Base-by-base conservation (phyloP, 2,329 filamentous ascomycete species). In the Arthroderma uncinatum region DNA sequence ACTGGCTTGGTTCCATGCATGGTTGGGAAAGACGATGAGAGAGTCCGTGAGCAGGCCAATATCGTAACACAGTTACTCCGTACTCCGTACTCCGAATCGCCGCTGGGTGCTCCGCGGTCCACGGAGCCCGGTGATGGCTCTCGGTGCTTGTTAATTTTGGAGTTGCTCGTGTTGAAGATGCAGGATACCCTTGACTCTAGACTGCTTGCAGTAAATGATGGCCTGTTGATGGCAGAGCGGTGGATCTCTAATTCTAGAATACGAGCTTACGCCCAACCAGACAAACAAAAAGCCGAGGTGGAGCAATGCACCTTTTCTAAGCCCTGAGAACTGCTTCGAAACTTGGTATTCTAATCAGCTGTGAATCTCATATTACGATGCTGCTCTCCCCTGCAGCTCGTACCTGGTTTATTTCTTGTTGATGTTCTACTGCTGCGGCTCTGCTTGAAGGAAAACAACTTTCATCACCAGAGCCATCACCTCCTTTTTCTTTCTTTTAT, bases 381-480 rank as follows among this genome's bases (percentile, higher is more conserved):
- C 25, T 48, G 44, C 12, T 30, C n/a, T 48, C 44, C 44, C 44
- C 44, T 48, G 44, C 42, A 48, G 44, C 44, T 48, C 44, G 44
- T 48, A 28, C 21, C 23, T 48, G 44, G 12, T 28, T 48, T 30
- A 10, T 14, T 48, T n/a, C 8, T 14, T 48, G 1, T n/a, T n/a
- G 44, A 25, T 12, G 23, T 14, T 14, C 44, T 25, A 12, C 9
- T 16, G 33, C 12, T 30, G 44, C 21, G 44, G 44, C 25, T 48
- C 44, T 48, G 25, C 23, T 12, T 48, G 16, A 19, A 42, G 23
- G 36, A 37, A n/a, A n/a, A n/a, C n/a, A n/a, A n/a, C n/a, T n/a
- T 42, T 10, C 39, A 23, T 23, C 8, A 42, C 8, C 16, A 10
- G 6, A 21, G 1, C 19, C 23, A 19, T 19, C 12, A 9, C 39